Conservation (phyloP, 768 basidiomycete species). For the Panellus pusillus region DNA sequence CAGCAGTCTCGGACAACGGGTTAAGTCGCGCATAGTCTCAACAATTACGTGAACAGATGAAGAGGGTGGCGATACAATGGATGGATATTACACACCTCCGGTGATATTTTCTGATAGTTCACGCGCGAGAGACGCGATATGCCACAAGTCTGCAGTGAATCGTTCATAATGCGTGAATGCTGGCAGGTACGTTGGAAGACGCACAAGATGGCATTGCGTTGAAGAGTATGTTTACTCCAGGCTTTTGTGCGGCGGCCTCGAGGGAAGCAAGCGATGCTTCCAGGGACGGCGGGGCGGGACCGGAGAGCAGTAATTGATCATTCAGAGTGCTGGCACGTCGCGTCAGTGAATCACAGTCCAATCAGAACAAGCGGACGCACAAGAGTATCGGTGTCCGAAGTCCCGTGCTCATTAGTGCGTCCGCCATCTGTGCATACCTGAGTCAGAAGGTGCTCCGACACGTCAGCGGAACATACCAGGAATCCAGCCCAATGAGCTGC, state of each 20-base stretch:
- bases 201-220: constrained; percentile 3
- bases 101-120: constrained; percentile 10
- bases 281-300: constrained; percentile 7
- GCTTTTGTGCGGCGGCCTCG: not conserved
- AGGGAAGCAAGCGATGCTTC: constrained; percentile 1
- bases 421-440: constrained; percentile 1
- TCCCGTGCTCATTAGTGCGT: not conserved
- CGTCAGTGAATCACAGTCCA: not conserved
- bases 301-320: constrained; percentile 12
- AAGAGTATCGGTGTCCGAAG: constrained; percentile 1
- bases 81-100: constrained; percentile 1
- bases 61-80: not conserved
- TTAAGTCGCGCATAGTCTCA: constrained; percentile 8
- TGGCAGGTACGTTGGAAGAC: not conserved
- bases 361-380: not conserved
- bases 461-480: not conserved
- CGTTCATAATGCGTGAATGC: not conserved
- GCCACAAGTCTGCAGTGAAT: not conserved
- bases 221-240: not conserved
- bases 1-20: constrained; percentile 7
- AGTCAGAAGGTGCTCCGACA: not conserved
- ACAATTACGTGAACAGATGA: too few species aligned
- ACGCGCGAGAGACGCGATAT: constrained; percentile 4
- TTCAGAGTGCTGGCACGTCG: not conserved
- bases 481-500: constrained; percentile 6